Conservation (phyloP, 2,329 filamentous ascomycete genomes). For the Elsinoe batatas region DNA sequence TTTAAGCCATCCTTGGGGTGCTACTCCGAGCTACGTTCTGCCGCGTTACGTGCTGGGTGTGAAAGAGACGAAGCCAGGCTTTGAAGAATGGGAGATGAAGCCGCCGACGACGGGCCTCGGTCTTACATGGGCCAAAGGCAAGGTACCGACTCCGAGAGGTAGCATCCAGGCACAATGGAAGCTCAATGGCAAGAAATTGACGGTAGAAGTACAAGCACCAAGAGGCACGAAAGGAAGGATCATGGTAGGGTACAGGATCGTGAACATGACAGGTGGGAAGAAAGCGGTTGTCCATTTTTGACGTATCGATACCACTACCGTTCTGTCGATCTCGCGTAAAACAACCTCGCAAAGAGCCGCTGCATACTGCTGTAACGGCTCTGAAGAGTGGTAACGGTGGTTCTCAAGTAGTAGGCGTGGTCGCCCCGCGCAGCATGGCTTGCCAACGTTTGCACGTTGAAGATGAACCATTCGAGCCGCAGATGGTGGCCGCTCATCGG, state of each 20-base stretch:
- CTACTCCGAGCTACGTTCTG: slow-evolving; percentile 37
- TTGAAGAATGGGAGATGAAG: slow-evolving; percentile 23
- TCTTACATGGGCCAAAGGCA: slow-evolving; percentile 21
- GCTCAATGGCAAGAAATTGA: neutral
- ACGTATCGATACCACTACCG: neutral
- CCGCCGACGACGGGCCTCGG: slow-evolving; percentile 23
- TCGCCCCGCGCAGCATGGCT: too few relatives aligned
- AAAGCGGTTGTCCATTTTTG: neutral
- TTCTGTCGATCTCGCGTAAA: too few relatives aligned
- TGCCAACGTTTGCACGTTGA: too few relatives aligned
- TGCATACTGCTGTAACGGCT: too few relatives aligned
- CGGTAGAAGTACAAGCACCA: slow-evolving; percentile 4
- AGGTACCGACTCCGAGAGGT: slow-evolving; percentile 23
- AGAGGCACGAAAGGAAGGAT: slow-evolving; percentile 8
- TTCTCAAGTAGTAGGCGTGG: too few relatives aligned
- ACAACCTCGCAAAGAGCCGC: too few relatives aligned
- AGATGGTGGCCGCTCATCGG: too few relatives aligned
- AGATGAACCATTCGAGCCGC: too few relatives aligned
- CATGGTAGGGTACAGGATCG: neutral
- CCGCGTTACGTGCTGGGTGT: slow-evolving; percentile 29
- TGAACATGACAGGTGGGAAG: neutral
- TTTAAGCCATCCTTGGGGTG: slow-evolving; percentile 37
- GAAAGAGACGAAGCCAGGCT: slow-evolving; percentile 20
- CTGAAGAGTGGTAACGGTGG: too few relatives aligned
- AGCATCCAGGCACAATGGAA: slow-evolving; percentile 18